Base-by-base conservation (phyloP, 805 yeast species). In the Zygosaccharomyces kombuchaensis region DNA sequence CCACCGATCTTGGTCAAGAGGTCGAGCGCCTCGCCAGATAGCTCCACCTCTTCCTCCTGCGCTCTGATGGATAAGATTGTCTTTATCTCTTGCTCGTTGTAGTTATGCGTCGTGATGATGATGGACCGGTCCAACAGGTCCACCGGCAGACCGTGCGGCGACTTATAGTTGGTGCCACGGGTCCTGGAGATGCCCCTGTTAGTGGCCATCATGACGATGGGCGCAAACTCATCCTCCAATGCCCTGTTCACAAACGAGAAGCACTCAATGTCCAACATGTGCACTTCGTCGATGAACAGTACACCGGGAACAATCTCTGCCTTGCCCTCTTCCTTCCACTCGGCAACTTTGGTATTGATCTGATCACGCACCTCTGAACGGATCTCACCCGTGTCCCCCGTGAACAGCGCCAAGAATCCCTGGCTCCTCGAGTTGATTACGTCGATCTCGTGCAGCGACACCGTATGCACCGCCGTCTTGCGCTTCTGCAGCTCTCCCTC, bases 221-320 rank as follows among this genome's bases (percentile, higher is more conserved):
- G 99, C 12, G 98, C 87, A 66, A 93, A 84, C 51, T 89, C 96
- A 60, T 89, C 96, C 72, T 93, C 99, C 49, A 93, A 74, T 9
- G 99, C 99, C 56, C 97, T 81, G 71, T 93, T 93, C 57, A 93
- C 78, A 68, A 87, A 93, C 13, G 98, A 86, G 64, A 93, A 93
- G 60, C 96, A 83, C 69, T 93, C 99, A 59, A 93, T 84, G 67
- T 93, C 99, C 53, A 93, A 80, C 98, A 93, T 93, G 70, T 93
- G 96, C 41, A 90, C 97, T 71, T 93, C 99, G 68, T 93, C 99
- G 57, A 93, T 89, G 67, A 93, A 93, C 57, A 93, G 73, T 13
- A 93, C 99, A 58, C 99, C 99, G 10, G 99, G 98, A 34, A 88
- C 88, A 54, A 93, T 88, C 65, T 91, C 95, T 9, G 99, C 99